These are phyloP conservation scores for Eucommia ulmoides DNA, from an alignment of 257 asterid genomes.

Conservation along the genomic window DNA sequence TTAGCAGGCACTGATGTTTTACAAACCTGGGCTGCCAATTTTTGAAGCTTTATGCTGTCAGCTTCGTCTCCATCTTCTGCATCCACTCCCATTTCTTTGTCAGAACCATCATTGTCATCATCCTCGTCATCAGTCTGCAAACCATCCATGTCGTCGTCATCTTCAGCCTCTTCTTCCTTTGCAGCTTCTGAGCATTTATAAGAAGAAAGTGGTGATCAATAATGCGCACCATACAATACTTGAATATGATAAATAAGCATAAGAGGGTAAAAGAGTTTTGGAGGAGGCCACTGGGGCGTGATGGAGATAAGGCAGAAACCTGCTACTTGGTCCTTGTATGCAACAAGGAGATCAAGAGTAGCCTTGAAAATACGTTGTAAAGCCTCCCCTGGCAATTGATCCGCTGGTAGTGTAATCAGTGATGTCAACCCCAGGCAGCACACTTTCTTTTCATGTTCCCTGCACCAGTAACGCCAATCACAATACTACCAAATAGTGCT, in stretches of 20 bases:
- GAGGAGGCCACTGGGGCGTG: no score
- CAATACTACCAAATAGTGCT: no score
- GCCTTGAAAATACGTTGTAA: slow-evolving; percentile 90
- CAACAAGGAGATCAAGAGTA: slow-evolving; percentile 79
- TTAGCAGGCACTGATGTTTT: background rate
- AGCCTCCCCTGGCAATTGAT: slow-evolving; percentile 83
- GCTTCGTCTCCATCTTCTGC: slow-evolving; percentile 86
- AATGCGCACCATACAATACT: no score
- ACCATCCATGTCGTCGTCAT: slow-evolving; percentile 66
- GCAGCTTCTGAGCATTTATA: slow-evolving; percentile 56
- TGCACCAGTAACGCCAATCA: slow-evolving; percentile 27
- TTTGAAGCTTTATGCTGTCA: slow-evolving; percentile 59
- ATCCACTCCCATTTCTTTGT: slow-evolving; percentile 91
- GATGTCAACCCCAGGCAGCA: slow-evolving; percentile 98
- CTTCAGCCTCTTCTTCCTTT: slow-evolving; percentile 73
- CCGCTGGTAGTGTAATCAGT: slow-evolving; percentile 80
- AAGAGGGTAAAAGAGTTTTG: no score
- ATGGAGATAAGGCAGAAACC: no score
- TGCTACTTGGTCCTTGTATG: slow-evolving; percentile 93
- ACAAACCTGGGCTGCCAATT: slow-evolving; percentile 86
- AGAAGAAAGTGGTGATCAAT: no score
- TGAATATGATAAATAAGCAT: no score
- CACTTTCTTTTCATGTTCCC: slow-evolving; percentile 95
- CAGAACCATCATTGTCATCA: slow-evolving; percentile 57
- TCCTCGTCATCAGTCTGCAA: slow-evolving; percentile 74